Percentiles rank a stretch among this genome's conserved stretches.
These are phyloP conservation scores for Monilinia polystroma DNA, from an alignment of 2,329 filamentous ascomycete genomes.

Conservation along the genomic window DNA sequence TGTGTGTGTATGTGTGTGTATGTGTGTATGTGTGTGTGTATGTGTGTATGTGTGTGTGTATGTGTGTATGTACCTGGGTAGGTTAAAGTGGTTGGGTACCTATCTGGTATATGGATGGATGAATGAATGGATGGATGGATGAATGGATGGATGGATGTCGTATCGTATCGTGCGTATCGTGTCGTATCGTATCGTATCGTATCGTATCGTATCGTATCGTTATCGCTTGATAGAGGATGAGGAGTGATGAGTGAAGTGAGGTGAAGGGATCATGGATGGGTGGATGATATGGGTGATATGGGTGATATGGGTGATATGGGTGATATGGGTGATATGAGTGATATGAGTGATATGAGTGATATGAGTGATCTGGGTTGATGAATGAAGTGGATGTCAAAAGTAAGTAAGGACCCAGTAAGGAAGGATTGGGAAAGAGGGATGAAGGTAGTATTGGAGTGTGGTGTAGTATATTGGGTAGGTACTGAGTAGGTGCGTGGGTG, in stretches of 20 bases:
- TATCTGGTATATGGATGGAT: too few species aligned
- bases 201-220: background rate
- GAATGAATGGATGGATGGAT: too few species aligned
- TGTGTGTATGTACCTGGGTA: background rate
- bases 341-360: background rate
- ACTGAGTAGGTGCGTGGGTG: too few species aligned
- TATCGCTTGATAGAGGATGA: constrained; percentile 8
- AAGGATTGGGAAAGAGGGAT: too few species aligned
- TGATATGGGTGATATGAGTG: background rate
- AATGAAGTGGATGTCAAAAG: background rate
- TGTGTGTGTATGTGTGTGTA: background rate
- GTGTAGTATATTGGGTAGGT: too few species aligned
- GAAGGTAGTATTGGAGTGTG: too few species aligned
- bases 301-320: background rate
- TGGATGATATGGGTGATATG: background rate
- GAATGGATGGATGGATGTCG: too few species aligned
- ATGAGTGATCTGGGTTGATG: background rate
- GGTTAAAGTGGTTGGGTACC: too few species aligned
- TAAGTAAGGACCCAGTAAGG: too few species aligned
- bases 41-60: background rate
- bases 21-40: background rate
- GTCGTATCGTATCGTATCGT: background rate
- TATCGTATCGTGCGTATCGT: background rate
- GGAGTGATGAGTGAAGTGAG: background rate
- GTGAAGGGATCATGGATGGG: constrained; percentile 7